Conservation (phyloP, 768 basidiomycete genomes). For the Infundibulicybe gibba region DNA sequence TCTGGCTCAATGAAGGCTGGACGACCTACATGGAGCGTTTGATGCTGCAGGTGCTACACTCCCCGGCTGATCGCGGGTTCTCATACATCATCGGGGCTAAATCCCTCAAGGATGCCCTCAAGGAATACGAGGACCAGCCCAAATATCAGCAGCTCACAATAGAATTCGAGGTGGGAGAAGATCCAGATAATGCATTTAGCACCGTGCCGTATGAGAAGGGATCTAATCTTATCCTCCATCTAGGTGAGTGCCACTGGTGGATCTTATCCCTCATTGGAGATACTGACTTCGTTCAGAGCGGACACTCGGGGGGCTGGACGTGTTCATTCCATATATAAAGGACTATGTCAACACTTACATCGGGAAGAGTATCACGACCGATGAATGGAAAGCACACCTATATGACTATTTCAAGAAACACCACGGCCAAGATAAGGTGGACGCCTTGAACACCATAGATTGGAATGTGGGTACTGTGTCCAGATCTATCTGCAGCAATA, state of each 20-base stretch:
- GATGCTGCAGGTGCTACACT: slow-evolving; percentile 64
- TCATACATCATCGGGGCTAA: slow-evolving; percentile 76
- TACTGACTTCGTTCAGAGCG: slow-evolving; percentile 38
- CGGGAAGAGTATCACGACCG: slow-evolving; percentile 79
- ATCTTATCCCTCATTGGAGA: background rate
- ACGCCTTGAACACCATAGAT: slow-evolving; percentile 63
- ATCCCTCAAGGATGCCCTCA: slow-evolving; percentile 66
- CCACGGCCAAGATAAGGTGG: slow-evolving; percentile 57
- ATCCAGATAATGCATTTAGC: slow-evolving; percentile 75
- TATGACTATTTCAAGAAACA: slow-evolving; percentile 64
- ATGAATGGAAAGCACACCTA: slow-evolving; percentile 80
- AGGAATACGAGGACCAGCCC: slow-evolving; percentile 53
- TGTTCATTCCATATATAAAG: slow-evolving; percentile 80
- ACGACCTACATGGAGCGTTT: slow-evolving; percentile 92
- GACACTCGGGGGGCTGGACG: slow-evolving; percentile 76
- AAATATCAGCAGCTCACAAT: slow-evolving; percentile 81
- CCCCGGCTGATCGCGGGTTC: slow-evolving; percentile 76
- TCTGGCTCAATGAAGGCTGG: slow-evolving; percentile 93
- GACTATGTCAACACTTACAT: slow-evolving; percentile 82
- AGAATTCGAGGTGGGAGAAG: slow-evolving; percentile 67
- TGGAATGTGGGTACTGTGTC: slow-evolving; percentile 60
- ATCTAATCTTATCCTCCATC: slow-evolving; percentile 79
- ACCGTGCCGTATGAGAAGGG: slow-evolving; percentile 88
- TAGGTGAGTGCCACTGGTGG: slow-evolving; percentile 47
- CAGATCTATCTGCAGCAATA: background rate